Evolutionary conservation across 2,329 filamentous ascomycete genomes (phyloP), one percentile per base, ranked within the genome.

Genomic region (Chrysoporthe deuterocubensis): DNA sequence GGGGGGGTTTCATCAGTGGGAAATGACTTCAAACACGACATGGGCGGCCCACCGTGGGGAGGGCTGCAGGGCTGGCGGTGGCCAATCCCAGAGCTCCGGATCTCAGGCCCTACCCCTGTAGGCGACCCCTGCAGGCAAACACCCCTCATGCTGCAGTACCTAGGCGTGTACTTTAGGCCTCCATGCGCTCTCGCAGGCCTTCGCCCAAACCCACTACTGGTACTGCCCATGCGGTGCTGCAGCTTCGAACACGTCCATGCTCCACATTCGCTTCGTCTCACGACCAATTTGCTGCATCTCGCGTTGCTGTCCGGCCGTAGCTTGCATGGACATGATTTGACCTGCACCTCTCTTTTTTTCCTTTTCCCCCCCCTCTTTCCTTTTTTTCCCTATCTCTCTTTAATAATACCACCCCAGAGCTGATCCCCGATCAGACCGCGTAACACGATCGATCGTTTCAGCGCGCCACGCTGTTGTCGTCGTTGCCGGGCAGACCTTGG

Each of bases 181-280:
- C 7, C 9, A 21, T 18, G 46, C 46, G 8, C 26, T 13, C 26
- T 52, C 21, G 48, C 48, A 26, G 21, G 21, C n/a, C 48, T 9
- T 21, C 21, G 18, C 21, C 46, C 46, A 48, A 7, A n/a, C 21
- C 50, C 26, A 13, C 50, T 26, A 26, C 26, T 26, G 26, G 26
- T 26, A 26, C 26, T 21, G 11, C 11, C 54, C 37, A 26, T 43
- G 37, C 37, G 14, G 18, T 60, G 37, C 9, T 40, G 37, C n/a
- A 16, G 16, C 62, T 40, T 62, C 64, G 46, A 62, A 69, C 60
- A 64, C 60, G 64, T 69, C 54, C 62, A 59, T 60, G 67, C 67
- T 56, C 67, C 67, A 69, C 67, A 37, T 56, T 66, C 60, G 46
- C 67, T 61, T 67, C 60, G 65, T 67, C 64, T 67, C 67, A 64